Evolutionary conservation across 2,329 filamentous ascomycete genomes (phyloP).

Genomic region (Diplocarpon mali): DNA sequence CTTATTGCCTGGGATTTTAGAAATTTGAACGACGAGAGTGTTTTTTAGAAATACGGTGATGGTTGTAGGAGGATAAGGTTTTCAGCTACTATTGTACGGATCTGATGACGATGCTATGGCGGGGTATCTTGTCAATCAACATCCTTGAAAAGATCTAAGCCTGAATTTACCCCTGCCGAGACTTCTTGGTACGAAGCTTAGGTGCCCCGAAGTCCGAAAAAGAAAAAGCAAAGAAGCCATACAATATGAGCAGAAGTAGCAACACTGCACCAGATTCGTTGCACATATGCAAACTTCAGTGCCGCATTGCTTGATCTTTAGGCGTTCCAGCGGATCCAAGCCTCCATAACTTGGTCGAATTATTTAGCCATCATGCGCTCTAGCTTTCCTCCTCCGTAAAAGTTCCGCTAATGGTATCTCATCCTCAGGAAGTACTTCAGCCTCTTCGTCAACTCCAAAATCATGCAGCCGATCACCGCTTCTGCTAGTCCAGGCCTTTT

Average conservation of each 20-base stretch:
- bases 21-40: too few species aligned
- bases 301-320: too few species aligned
- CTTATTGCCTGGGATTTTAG: too few species aligned
- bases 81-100: neutral
- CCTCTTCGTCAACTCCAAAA: conserved; percentile 71
- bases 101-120: conserved; percentile 2
- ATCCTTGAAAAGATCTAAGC: neutral
- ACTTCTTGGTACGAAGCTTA: too few species aligned
- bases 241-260: too few species aligned
- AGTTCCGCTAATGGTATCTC: conserved; percentile 62
- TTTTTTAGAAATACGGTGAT: too few species aligned
- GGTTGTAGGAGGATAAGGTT: neutral
- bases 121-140: neutral
- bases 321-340: too few species aligned
- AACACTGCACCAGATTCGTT: too few species aligned
- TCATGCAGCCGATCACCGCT: conserved; percentile 66
- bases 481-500: conserved; percentile 54
- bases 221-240: too few species aligned
- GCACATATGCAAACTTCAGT: too few species aligned
- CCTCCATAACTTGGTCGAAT: neutral
- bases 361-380: neutral
- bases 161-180: too few species aligned
- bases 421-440: conserved; percentile 47
- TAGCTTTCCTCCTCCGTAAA: conserved; percentile 41
- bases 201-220: too few species aligned